Evolutionary conservation across 1,284 basidiomycete species (phyloP).

Genomic region (Trametes hirsuta): DNA sequence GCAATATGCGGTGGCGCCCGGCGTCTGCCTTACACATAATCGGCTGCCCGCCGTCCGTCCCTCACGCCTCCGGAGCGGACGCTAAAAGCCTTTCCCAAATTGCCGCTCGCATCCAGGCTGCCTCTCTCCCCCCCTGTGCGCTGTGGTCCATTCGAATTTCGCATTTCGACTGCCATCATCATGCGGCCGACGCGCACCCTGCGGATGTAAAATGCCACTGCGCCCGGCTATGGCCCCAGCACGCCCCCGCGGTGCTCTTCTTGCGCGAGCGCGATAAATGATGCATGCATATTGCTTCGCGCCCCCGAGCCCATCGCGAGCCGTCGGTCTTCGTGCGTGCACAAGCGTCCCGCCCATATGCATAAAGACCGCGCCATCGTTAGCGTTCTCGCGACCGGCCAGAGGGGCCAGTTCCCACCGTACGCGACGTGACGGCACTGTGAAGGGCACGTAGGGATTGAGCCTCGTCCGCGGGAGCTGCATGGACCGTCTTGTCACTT

Average conservation of each 20-base stretch:
- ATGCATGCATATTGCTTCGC: too few relatives aligned
- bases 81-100: conserved; percentile 17
- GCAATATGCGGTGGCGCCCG: not conserved
- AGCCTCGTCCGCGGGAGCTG: conserved; percentile 2
- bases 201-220: too few relatives aligned
- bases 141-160: too few relatives aligned
- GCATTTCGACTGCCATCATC: not conserved
- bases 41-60: conserved; percentile 4
- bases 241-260: too few relatives aligned
- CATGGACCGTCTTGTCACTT: not conserved
- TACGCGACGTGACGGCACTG: conserved; percentile 17
- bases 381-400: too few relatives aligned
- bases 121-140: not conserved
- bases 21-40: conserved; percentile 19
- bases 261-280: too few relatives aligned
- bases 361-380: too few relatives aligned
- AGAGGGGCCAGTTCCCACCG: not conserved
- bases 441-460: conserved; percentile 14
- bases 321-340: too few relatives aligned
- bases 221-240: too few relatives aligned
- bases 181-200: not conserved
- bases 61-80: not conserved
- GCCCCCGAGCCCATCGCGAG: too few relatives aligned
- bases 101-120: not conserved
- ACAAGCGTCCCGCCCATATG: too few relatives aligned